Evolutionary conservation across 768 basidiomycete genomes (phyloP), one percentile per base, ranked within the genome.

Genomic region (Gloeostereum incarnatum): DNA sequence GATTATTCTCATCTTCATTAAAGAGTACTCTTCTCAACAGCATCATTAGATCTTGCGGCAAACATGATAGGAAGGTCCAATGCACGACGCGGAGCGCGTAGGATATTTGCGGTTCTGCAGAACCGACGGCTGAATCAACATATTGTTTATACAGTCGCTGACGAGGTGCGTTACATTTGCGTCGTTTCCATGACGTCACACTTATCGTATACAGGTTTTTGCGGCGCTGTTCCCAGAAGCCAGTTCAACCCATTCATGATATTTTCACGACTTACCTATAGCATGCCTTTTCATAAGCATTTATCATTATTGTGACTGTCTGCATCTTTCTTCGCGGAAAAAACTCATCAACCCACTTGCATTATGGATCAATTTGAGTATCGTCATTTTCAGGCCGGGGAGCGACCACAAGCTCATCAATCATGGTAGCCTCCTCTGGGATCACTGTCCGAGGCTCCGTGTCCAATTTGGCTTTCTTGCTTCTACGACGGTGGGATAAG

Each of bases 11-110:
- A 29, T 20, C 16, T 21, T 8, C 3, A 5, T 14, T 7, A 26
- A 35, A 42, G 9, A 26, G 27, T 16, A 44, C 35, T 31, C 20
- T 36, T 21, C 34, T 32, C 17, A 38, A 24, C 17, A 34, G 20
- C 3, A 8, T 40, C 16, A 27, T 6, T 47, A 96, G 94, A 98
- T 52, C 61, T 97, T 37, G 92, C 89, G 22, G 90, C 94, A 5
- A 97, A 96, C 50, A 91, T 97, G 84, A 97, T 97, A 47, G 96
- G 96, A n/a, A 74, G 92, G 21, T 82, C 87, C 3, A 98, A 99
- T 53, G 92, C 94, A 13, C 77, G 92, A 9, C 73, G 92, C 30
- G 96, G 93, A 11, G 92, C 94, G 6, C 72, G 91, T 27, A 72
- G 91, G 35, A 86, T 96, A 43, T 97, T 98, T 55, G 81, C 91